A percentile compares a stretch with the other conserved stretches of the same genome.
Conservation (phyloP, 1,284 basidiomycete genomes). For the Ceratobasidium sp. region DNA sequence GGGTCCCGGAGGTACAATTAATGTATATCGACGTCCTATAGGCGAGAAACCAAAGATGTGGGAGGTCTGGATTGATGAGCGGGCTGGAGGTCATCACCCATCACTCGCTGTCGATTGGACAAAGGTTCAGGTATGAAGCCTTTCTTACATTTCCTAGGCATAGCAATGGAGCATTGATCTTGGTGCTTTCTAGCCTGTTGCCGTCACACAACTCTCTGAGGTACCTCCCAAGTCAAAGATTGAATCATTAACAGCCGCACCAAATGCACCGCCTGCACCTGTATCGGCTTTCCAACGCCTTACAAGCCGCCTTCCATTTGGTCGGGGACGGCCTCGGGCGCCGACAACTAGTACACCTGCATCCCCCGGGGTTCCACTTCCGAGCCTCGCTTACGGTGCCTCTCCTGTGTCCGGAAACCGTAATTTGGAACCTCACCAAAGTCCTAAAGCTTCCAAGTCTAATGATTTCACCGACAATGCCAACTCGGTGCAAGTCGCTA, state of each 20-base stretch:
- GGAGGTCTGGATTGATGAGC: conserved; percentile 51
- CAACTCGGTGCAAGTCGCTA: conserved; percentile 46
- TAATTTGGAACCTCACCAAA: background rate
- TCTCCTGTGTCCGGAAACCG: conserved; percentile 11
- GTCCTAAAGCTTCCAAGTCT: background rate
- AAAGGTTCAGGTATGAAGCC: conserved; percentile 25
- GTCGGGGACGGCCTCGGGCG: background rate
- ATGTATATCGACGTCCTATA: conserved; percentile 47
- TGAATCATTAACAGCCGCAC: background rate
- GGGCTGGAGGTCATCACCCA: conserved; percentile 5
- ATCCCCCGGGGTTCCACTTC: conserved; percentile 35
- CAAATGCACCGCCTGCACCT: conserved; percentile 11
- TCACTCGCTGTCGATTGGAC: conserved; percentile 11
- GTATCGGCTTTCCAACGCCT: conserved; percentile 14
- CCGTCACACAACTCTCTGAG: conserved; percentile 23
- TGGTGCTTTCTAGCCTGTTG: conserved; percentile 16
- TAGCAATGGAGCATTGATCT: background rate
- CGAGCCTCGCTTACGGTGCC: conserved; percentile 18
- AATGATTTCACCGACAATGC: background rate
- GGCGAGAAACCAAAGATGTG: conserved; percentile 56
- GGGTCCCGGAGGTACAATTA: conserved; percentile 49
- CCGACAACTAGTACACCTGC: conserved; percentile 16
- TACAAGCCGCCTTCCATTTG: conserved; percentile 24
- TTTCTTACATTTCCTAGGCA: background rate
- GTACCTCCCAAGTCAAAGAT: conserved; percentile 16